A percentile compares a stretch with the other conserved stretches of the same genome.
Conservation (phyloP, 306 rosid genomes). For the Ceratonia siliqua region DNA sequence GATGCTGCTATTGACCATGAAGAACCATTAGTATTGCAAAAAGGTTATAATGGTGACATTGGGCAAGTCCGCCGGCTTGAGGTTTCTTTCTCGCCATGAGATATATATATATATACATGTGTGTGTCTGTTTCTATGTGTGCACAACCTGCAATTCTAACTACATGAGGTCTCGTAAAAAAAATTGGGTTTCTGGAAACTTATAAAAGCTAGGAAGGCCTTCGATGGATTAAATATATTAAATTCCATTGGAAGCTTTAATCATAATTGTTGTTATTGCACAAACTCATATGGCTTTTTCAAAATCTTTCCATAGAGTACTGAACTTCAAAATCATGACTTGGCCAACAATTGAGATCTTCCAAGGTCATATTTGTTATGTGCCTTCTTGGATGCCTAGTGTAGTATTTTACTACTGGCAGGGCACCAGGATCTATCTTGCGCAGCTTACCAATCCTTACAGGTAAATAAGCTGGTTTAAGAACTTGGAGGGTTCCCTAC, state of each 20-base stretch:
- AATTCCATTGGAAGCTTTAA: background rate
- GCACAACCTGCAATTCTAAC: background rate
- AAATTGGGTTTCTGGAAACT: background rate
- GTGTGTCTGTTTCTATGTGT: background rate
- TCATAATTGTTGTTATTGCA: background rate
- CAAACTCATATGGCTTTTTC: background rate
- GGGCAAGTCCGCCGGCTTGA: slow-evolving; percentile 75
- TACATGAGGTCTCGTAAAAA: background rate
- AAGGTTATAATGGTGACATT: slow-evolving; percentile 48
- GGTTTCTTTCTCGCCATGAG: slow-evolving; percentile 58
- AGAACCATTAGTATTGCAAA: slow-evolving; percentile 43
- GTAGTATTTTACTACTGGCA: no score
- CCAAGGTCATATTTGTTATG: slow-evolving; percentile 1
- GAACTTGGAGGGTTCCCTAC: no score
- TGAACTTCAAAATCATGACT: background rate
- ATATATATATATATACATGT: background rate
- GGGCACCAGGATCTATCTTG: no score
- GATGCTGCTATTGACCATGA: slow-evolving; percentile 49
- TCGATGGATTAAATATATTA: background rate
- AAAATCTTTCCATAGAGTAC: background rate
- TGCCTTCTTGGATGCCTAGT: no score
- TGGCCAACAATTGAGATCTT: background rate
- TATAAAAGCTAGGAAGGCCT: background rate
- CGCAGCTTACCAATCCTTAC: no score
- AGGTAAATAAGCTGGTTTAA: no score